Evolutionary conservation across 139 green algal species (phyloP).

Genomic region (Penium margaritaceum): DNA sequence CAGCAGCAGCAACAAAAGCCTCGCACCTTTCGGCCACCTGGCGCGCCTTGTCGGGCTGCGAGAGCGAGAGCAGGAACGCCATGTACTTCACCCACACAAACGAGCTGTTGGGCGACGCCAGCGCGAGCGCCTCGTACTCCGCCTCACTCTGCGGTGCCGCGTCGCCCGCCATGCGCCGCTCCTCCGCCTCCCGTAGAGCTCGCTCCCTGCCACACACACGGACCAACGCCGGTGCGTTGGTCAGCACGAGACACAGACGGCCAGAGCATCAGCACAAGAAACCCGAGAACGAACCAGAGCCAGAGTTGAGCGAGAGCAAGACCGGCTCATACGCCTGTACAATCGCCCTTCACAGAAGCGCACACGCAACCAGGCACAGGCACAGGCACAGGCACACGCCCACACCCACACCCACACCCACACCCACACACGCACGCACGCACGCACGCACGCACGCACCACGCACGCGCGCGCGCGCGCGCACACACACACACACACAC

Average conservation of each 20-base stretch:
- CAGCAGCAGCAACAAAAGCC: too few relatives aligned
- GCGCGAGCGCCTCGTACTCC: conserved; percentile 76
- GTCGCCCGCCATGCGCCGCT: conserved; percentile 49
- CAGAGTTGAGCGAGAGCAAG: background rate
- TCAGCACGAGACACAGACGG: too few relatives aligned
- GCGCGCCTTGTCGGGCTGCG: conserved; percentile 66
- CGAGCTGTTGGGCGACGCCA: conserved; percentile 67
- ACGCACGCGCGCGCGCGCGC: too few relatives aligned
- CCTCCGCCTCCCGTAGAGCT: conserved; percentile 58
- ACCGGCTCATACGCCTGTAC: background rate
- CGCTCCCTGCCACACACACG: conserved; percentile 59
- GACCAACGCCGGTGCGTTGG: too few relatives aligned
- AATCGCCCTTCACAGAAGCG: too few relatives aligned
- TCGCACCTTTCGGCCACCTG: conserved; percentile 54
- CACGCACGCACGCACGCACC: too few relatives aligned
- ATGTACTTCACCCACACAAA: conserved; percentile 94
- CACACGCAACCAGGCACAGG: too few relatives aligned
- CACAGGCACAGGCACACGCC: too few relatives aligned
- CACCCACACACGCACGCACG: too few relatives aligned
- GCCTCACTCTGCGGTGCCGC: conserved; percentile 54
- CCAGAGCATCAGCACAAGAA: background rate
- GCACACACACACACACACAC: too few relatives aligned
- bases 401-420: too few relatives aligned
- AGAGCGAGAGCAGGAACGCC: conserved; percentile 73
- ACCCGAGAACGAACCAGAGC: background rate